Evolutionary conservation across 2,329 filamentous ascomycete genomes (phyloP).

Genomic region (Hypoxylon sp.): DNA sequence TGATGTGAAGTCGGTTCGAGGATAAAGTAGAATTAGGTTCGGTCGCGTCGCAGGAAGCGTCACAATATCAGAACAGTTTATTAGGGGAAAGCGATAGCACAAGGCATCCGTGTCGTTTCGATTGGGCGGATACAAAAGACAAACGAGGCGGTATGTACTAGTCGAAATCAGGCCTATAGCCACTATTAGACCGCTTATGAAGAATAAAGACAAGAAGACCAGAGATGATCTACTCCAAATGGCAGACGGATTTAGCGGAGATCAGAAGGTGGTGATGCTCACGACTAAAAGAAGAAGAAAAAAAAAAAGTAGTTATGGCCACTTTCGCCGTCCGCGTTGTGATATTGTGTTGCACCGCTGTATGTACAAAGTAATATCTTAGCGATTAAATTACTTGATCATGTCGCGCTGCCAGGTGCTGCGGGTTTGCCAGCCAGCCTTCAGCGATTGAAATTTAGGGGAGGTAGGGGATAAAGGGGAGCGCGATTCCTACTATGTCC

Average conservation of each 20-base stretch:
- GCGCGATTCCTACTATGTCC: conserved; percentile 45
- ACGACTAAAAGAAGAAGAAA: conserved; percentile 20
- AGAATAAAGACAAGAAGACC: conserved; percentile 11
- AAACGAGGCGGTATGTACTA: conserved; percentile 41
- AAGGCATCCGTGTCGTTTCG: conserved; percentile 52
- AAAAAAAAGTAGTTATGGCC: conserved; percentile 32
- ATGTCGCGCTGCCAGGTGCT: conserved; percentile 22
- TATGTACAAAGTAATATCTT: conserved; percentile 37
- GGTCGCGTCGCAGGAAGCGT: conserved; percentile 43
- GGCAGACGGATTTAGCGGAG: conserved; percentile 17
- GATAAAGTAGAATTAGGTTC: conserved; percentile 31
- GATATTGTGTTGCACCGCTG: conserved; percentile 41
- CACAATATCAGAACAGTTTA: conserved; percentile 42
- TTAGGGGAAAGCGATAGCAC: conserved; percentile 48
- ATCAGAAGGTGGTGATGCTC: conserved; percentile 26
- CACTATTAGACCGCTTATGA: conserved; percentile 21
- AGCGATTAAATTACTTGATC: conserved; percentile 21
- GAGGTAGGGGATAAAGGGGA: conserved; percentile 52
- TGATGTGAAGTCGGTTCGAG: conserved; percentile 38
- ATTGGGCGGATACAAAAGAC: conserved; percentile 42
- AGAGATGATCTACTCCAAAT: conserved; percentile 26
- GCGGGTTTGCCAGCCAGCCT: conserved; percentile 25
- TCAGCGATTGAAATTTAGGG: conserved; percentile 41
- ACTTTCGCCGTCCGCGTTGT: conserved; percentile 39
- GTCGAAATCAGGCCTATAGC: conserved; percentile 37